Evolutionary conservation across 176 grass and related monocot genomes (phyloP).

Genomic region (Leersia perrieri): DNA sequence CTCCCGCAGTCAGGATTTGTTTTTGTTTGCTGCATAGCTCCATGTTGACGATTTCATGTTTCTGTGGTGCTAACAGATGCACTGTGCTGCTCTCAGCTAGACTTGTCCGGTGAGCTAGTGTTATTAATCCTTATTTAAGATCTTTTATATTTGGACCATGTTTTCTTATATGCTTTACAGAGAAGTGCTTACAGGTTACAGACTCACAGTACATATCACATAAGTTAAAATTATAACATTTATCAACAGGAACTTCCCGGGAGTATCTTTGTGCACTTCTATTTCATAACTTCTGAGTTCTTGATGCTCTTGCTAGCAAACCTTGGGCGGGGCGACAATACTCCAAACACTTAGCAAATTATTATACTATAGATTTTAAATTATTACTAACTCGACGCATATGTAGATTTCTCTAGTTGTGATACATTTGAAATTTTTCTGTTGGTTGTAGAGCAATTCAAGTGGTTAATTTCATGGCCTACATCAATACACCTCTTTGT

Average conservation of each 20-base stretch:
- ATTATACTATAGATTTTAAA: conserved; percentile 6
- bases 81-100: background rate
- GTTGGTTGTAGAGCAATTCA: conserved; percentile 24
- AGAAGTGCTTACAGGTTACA: background rate
- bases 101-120: background rate
- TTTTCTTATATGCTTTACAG: background rate
- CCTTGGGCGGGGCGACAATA: background rate
- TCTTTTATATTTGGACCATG: background rate
- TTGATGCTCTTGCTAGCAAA: conserved; percentile 8
- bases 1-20: background rate
- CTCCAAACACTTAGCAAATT: background rate
- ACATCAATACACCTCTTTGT: background rate
- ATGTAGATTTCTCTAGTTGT: background rate
- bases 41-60: background rate
- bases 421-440: background rate
- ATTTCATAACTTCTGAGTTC: background rate
- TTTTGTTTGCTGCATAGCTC: background rate
- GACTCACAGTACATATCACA: background rate
- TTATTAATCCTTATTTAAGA: background rate
- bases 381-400: conserved; percentile 4
- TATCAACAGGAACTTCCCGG: background rate
- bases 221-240: background rate
- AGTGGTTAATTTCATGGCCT: conserved; percentile 12
- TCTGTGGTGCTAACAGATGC: conserved; percentile 16
- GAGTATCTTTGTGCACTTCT: background rate